These are phyloP conservation scores for Malassezia yamatoensis DNA, from an alignment of 1,284 basidiomycete genomes.

Conservation along the genomic window DNA sequence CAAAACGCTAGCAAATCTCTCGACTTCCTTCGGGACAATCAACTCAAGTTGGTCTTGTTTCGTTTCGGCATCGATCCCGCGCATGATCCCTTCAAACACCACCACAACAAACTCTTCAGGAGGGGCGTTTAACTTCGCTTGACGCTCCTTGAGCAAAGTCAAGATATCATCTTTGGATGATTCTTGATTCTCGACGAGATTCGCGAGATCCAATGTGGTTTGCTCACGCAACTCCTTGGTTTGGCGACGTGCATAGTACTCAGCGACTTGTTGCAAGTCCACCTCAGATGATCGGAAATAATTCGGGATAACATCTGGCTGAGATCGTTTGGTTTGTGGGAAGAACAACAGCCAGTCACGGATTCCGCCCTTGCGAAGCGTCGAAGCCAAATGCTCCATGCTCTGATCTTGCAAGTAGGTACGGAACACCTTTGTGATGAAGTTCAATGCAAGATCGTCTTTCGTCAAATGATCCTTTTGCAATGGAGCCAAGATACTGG, in stretches of 20 bases:
- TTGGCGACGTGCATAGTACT: slow-evolving; percentile 28
- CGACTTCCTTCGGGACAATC: slow-evolving; percentile 68
- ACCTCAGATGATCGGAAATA: slow-evolving; percentile 65
- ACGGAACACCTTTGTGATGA: slow-evolving; percentile 69
- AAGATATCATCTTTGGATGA: slow-evolving; percentile 19
- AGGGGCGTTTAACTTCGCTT: slow-evolving; percentile 4
- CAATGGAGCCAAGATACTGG: slow-evolving; percentile 67
- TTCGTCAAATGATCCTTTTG: slow-evolving; percentile 90
- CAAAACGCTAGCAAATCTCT: slow-evolving; percentile 73
- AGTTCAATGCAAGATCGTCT: slow-evolving; percentile 64
- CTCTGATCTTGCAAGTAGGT: slow-evolving; percentile 67
- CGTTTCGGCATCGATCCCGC: slow-evolving; percentile 71
- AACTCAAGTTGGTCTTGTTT: slow-evolving; percentile 80
- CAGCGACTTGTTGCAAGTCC: slow-evolving; percentile 65
- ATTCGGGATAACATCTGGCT: slow-evolving; percentile 60
- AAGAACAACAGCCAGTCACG: slow-evolving; percentile 79
- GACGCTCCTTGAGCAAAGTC: slow-evolving; percentile 19
- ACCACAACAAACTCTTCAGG: slow-evolving; percentile 65
- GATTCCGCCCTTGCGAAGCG: slow-evolving; percentile 68
- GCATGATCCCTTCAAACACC: slow-evolving; percentile 83
- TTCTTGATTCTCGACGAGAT: slow-evolving; percentile 52
- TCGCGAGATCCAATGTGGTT: slow-evolving; percentile 58
- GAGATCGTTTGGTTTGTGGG: slow-evolving; percentile 66
- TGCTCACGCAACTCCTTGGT: slow-evolving; percentile 41
- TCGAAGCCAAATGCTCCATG: slow-evolving; percentile 53